Evolutionary conservation across 2,329 filamentous ascomycete species (phyloP), one percentile per base, ranked within the genome.

Genomic region (Calycina herbarum): DNA sequence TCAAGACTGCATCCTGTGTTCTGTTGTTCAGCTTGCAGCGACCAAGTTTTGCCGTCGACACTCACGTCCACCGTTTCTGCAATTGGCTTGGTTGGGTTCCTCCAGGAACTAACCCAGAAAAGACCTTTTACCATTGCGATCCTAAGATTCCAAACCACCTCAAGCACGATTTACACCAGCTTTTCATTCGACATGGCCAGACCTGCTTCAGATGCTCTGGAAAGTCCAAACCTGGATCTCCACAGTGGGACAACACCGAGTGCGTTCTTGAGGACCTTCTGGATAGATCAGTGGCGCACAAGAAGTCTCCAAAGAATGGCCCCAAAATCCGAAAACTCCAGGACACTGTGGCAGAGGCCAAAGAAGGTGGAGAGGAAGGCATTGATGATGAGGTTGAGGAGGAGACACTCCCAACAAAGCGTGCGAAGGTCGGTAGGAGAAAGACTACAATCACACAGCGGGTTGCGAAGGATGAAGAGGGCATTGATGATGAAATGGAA

Each of bases 261-360:
- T 89, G 87, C 77, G 81, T 83, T 15, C 87, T 89, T 72, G 87
- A 89, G 61, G 83, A 88, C 72, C 74, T 88, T 51, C 83, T 88
- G 5, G 82, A 78, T 66, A 77, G 85, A 38, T 31, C 27, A 62
- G 82, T 80, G 20, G 85, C 84, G 8, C 82, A 78, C 66, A 29
- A 29, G 27, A 29, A 29, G 27, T 29, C 27, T 29, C 27, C 27
- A 29, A 29, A 29, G 27, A 29, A 29, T 29, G 27, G 27, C 27
- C 27, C 27, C 27, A 29, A 29, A 29, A 29, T 29, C 27, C 27
- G 27, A 29, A 29, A 29, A 29, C 27, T 4, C 27, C 27, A 29
- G 27, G 27, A 29, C 27, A 29, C 27, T 29, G 27, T 29, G 27
- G 27, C 27, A 29, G 17, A 45, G n/a, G 42, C 42, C 6, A 17